Conservation (phyloP, 352 stramenopile genomes). For the Globisporangium lucens region DNA sequence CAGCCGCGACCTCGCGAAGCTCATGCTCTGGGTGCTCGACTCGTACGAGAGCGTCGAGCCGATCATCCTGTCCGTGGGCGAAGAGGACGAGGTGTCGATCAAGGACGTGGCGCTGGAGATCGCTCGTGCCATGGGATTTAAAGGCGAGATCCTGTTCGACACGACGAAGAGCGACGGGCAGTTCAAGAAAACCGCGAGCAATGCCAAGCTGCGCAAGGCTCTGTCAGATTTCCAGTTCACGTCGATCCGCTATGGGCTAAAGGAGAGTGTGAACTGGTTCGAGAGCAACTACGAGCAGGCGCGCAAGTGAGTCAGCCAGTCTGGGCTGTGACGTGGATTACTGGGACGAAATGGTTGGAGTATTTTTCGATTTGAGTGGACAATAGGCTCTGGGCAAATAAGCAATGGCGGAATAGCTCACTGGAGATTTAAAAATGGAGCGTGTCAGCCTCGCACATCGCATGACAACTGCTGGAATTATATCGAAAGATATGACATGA, state of each 20-base stretch:
- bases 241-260: conserved; percentile 70
- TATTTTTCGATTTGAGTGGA: background rate
- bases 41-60: conserved; percentile 88
- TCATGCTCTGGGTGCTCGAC: conserved; percentile 88
- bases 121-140: conserved; percentile 76
- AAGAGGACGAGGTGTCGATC: conserved; percentile 95
- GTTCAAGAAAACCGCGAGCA: conserved; percentile 99
- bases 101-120: conserved; percentile 88
- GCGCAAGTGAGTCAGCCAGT: background rate
- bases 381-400: background rate
- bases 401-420: background rate
- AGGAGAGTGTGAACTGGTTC: conserved; percentile 13
- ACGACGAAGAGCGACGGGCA: conserved; percentile 96
- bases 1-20: conserved; percentile 92
- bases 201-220: conserved; percentile 91
- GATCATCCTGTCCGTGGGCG: conserved; percentile 95
- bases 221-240: conserved; percentile 94
- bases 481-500: background rate
- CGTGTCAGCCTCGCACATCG: too few relatives aligned
- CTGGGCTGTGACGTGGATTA: background rate
- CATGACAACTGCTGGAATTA: background rate
- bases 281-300: background rate
- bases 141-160: conserved; percentile 89
- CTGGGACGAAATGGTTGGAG: background rate
- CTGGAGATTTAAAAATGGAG: background rate